Base-by-base conservation (phyloP, 2,329 filamentous ascomycete species). In the Epichloe gansuensis region DNA sequence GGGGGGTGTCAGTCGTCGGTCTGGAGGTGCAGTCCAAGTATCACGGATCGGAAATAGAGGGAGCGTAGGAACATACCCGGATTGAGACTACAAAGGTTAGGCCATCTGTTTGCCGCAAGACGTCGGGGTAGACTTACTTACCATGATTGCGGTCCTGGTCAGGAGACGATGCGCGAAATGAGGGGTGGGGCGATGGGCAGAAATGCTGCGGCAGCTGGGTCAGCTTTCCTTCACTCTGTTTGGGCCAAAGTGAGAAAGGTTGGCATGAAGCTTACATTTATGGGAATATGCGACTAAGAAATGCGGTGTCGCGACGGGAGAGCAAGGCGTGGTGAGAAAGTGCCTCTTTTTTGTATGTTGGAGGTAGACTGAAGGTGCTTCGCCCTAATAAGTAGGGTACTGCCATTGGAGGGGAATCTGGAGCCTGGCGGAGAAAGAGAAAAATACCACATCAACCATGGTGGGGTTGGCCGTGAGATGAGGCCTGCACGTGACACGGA, bases 41-140 rank as follows among this genome's bases (percentile, higher is more conserved):
- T 13, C n/a, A 46, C 11, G 43, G 31, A 11, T 31, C 9, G 31
- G 2, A 9, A 2, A 21, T 8, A 17, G 4, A 25, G n/a, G 15
- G 36, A 25, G 39, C 31, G 8, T 11, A 41, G 51, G 47, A 51
- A 80, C 77, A 68, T 74, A 84, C 80, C 80, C 80, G 69, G 80
- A 83, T 78, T 82, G 77, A 81, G 80, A 83, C 80, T 84, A 54
- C 3, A 25, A 35, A 48, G 17, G 54, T 49, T 53, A 35, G 50
- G 36, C 35, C 9, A 15, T 5, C 27, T 36, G 6, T 13, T 13
- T 34, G n/a, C 5, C 4, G 39, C 55, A 27, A 27, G 13, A 15
- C 6, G 25, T n/a, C 42, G 25, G 41, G 11, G 21, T 3, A 6
- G 17, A 3, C 11, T 6, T 3, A 55, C 69, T 66, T 64, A 71